phyloP scores from a whole-genome alignment of 2,329 filamentous ascomycete genomes.

The Cladophialophora psammophila region DNA sequence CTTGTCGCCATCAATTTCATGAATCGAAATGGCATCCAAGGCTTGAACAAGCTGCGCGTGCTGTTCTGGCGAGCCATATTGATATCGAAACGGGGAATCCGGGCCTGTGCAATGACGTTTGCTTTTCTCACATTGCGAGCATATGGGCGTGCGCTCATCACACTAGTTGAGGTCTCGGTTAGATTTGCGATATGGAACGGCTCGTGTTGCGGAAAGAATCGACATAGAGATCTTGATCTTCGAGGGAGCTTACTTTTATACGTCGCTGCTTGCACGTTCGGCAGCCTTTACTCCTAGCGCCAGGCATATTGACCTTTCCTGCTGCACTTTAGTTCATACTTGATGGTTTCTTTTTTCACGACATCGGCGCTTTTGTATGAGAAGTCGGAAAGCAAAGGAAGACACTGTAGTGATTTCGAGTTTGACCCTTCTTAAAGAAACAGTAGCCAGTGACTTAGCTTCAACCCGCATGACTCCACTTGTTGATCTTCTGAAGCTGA shows the following conservation, averaged over 20 bases:
- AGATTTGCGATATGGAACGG: constrained; percentile 11
- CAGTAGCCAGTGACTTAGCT: neutral
- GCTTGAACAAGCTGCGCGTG: constrained; percentile 17
- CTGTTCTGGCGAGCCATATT: constrained; percentile 18
- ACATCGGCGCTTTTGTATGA: neutral
- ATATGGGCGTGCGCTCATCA: constrained; percentile 19
- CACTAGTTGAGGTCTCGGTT: constrained; percentile 19
- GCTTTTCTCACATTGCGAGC: constrained; percentile 24
- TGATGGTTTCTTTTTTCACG: neutral
- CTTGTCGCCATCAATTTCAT: neutral
- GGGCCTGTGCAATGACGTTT: constrained; percentile 26
- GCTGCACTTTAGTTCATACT: neutral
- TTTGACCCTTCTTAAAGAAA: neutral
- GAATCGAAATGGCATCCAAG: constrained; percentile 8
- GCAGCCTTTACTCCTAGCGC: constrained; percentile 10
- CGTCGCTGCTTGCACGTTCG: constrained; percentile 20
- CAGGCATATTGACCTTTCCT: constrained; percentile 6
- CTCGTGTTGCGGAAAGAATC: neutral
- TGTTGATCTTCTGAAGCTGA: neutral
- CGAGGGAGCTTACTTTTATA: constrained; percentile 20
- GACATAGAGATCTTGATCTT: neutral
- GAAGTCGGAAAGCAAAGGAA: neutral
- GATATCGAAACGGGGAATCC: constrained; percentile 21
- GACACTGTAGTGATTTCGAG: neutral
- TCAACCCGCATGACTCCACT: neutral